These are phyloP conservation scores for Cornus suecica DNA, from an alignment of 148 eudicot species.

Conservation along the genomic window DNA sequence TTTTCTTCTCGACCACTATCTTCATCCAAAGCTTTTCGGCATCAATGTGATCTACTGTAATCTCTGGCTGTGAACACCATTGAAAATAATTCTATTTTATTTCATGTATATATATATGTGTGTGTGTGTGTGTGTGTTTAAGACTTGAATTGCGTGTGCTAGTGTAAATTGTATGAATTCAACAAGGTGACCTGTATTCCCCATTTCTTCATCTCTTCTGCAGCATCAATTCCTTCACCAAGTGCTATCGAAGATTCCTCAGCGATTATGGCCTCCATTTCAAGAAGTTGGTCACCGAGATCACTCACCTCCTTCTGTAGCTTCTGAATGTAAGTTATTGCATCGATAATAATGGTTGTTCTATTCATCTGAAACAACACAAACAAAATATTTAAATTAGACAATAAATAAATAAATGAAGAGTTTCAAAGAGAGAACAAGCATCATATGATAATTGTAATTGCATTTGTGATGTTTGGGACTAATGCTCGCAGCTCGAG, in stretches of 20 bases:
- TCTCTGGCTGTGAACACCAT: slow-evolving; percentile 47
- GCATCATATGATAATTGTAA: background rate
- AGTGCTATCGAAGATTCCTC: slow-evolving; percentile 26
- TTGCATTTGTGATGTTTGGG: slow-evolving; percentile 91
- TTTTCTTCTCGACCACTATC: slow-evolving; percentile 50
- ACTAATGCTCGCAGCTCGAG: slow-evolving; percentile 72
- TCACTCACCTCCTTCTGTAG: slow-evolving; percentile 41
- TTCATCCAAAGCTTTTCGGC: slow-evolving; percentile 70
- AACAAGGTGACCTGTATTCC: slow-evolving; percentile 45
- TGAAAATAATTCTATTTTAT: too few species aligned
- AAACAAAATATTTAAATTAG: background rate
- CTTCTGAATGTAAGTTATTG: slow-evolving; percentile 68
- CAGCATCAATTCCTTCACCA: slow-evolving; percentile 16
- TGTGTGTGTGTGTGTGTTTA: too few species aligned
- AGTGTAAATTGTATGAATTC: background rate
- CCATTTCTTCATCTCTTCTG: slow-evolving; percentile 43
- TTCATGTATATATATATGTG: too few species aligned
- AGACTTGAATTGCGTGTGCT: too few species aligned
- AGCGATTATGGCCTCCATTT: slow-evolving; percentile 40
- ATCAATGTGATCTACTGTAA: slow-evolving; percentile 49
- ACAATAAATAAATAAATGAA: background rate
- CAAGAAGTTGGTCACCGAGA: slow-evolving; percentile 51
- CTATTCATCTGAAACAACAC: slow-evolving; percentile 62
- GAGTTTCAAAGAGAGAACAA: too few species aligned
- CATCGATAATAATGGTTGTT: slow-evolving; percentile 70